These are phyloP conservation scores for Fraxinus cuspidata DNA, from an alignment of 257 asterid genomes.

Conservation along the genomic window DNA sequence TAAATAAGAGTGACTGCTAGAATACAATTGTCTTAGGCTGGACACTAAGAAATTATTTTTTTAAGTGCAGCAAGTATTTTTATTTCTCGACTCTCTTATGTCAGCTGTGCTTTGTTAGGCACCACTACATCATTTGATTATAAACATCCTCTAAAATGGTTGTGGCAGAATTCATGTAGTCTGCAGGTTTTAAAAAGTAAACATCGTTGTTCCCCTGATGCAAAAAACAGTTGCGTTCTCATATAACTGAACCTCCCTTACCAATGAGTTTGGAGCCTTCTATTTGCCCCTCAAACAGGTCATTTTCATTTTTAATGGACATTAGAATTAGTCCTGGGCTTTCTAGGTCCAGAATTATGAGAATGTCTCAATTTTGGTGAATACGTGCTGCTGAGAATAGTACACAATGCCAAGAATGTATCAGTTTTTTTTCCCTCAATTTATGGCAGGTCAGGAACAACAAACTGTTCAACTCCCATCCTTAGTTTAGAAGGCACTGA, in stretches of 20 bases:
- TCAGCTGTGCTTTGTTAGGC: slow-evolving; percentile 9
- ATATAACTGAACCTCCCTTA: slow-evolving; percentile 6
- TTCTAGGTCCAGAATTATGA: background rate
- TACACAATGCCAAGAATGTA: background rate
- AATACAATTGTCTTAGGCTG: background rate
- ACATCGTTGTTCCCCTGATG: background rate
- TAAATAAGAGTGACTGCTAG: background rate
- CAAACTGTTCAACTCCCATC: slow-evolving; percentile 21
- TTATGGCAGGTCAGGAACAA: slow-evolving; percentile 44
- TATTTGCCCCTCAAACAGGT: background rate
- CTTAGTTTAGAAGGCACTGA: slow-evolving; percentile 22
- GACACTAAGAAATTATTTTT: background rate
- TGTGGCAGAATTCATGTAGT: background rate
- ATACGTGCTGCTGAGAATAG: slow-evolving; percentile 11
- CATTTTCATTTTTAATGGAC: background rate
- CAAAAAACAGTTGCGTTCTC: background rate
- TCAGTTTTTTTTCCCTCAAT: background rate
- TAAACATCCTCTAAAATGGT: background rate
- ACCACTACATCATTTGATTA: slow-evolving; percentile 3
- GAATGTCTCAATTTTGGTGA: slow-evolving; percentile 9
- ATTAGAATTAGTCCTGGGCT: background rate
- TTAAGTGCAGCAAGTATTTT: background rate
- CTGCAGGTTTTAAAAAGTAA: background rate
- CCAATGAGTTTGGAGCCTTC: background rate
- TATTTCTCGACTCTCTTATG: slow-evolving; percentile 1